These are phyloP conservation scores for Penicillium egyptiacum DNA, from an alignment of 495 filamentous ascomycete species.

Conservation along the genomic window DNA sequence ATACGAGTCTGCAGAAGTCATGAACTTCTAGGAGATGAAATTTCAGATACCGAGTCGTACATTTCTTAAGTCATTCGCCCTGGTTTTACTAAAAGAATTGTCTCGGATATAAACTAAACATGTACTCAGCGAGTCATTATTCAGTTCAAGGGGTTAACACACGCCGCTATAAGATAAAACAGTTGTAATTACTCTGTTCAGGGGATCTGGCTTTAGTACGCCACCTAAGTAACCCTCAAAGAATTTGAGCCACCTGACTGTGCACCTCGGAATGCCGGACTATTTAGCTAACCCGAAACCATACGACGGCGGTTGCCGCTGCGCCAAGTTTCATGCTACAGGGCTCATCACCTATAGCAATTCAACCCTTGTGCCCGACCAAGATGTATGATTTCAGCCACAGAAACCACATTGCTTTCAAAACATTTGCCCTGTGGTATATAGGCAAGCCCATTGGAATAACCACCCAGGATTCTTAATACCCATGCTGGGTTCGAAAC, in stretches of 20 bases:
- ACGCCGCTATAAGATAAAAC: not conserved
- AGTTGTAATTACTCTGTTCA: not conserved
- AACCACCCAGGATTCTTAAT: too few species aligned
- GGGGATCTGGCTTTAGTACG: not conserved
- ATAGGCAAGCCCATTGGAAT: too few species aligned
- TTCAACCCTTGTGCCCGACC: too few species aligned
- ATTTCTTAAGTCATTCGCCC: not conserved
- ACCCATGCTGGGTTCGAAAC: too few species aligned
- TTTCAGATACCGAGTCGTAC: too few species aligned
- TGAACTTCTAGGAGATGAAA: not conserved
- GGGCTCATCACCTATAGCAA: slow-evolving; percentile 3
- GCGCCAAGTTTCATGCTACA: slow-evolving; percentile 4
- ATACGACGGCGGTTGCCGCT: slow-evolving; percentile 11
- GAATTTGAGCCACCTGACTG: not conserved
- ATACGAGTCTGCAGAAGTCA: not conserved
- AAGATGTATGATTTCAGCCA: too few species aligned
- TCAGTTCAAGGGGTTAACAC: not conserved
- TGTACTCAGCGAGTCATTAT: not conserved
- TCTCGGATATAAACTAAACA: not conserved
- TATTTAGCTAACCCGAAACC: not conserved
- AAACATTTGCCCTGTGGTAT: too few species aligned
- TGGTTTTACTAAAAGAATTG: not conserved
- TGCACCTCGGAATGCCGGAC: not conserved
- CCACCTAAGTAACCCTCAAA: not conserved
- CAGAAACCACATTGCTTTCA: too few species aligned